A percentile compares a stretch with the other conserved stretches of the same genome.
These are phyloP conservation scores for Solanum bulbocastanum DNA, from an alignment of 257 asterid genomes.

Conservation along the genomic window DNA sequence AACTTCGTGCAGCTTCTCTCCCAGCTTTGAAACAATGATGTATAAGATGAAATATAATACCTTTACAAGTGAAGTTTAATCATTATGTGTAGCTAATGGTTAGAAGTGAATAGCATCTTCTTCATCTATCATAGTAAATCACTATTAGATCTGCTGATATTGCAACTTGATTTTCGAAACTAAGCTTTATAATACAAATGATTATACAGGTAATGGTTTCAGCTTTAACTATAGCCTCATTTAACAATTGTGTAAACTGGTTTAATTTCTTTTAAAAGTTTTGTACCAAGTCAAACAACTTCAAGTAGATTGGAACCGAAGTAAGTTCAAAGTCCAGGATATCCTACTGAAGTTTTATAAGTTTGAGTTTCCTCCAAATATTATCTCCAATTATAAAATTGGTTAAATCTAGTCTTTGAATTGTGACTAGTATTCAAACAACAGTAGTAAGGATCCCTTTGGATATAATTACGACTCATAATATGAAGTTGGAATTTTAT, in stretches of 20 bases:
- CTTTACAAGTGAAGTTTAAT: neutral
- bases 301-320: too few species aligned
- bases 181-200: neutral
- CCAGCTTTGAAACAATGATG: constrained; percentile 3
- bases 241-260: neutral
- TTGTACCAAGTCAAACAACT: neutral
- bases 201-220: neutral
- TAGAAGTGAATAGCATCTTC: neutral
- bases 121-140: neutral
- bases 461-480: neutral
- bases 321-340: neutral
- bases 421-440: neutral
- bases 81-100: neutral
- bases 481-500: neutral
- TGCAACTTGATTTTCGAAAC: neutral
- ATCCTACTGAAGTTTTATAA: neutral
- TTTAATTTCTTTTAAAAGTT: neutral
- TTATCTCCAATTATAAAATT: fast-evolving
- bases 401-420: neutral
- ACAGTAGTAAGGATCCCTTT: neutral
- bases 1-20: constrained; percentile 16
- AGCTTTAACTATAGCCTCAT: too few species aligned
- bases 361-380: neutral
- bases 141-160: neutral
- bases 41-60: neutral